Conservation (phyloP, 306 rosid genomes). For the Cucurbita moschata region DNA sequence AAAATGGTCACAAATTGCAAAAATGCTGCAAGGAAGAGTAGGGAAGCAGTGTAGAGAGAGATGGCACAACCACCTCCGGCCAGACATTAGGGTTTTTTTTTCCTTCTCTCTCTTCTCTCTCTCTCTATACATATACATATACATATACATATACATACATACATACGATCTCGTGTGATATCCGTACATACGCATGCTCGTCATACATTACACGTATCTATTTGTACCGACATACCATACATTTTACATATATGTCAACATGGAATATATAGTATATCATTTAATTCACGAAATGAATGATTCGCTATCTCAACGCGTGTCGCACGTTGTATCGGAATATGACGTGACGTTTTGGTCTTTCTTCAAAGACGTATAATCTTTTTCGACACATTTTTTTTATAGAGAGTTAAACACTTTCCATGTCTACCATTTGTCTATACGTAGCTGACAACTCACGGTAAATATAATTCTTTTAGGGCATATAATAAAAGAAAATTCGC, state of each 20-base stretch:
- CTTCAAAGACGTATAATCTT: background rate
- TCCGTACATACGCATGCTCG: background rate
- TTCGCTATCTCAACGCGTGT: background rate
- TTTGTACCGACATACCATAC: background rate
- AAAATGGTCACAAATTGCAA: conserved; percentile 58
- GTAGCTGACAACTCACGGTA: background rate
- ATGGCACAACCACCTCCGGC: conserved; percentile 69
- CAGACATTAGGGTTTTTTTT: conserved; percentile 46
- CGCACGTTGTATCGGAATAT: background rate
- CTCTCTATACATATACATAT: background rate
- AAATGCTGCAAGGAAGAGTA: conserved; percentile 25
- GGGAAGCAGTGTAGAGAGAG: conserved; percentile 79
- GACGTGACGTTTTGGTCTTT: background rate
- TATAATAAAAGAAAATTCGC: background rate
- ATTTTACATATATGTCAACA: conserved; percentile 1
- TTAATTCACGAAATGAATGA: background rate
- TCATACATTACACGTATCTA: background rate
- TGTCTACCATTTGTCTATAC: conserved; percentile 8
- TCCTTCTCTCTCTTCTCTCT: background rate
- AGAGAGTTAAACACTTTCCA: background rate
- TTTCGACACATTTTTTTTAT: background rate
- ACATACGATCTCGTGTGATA: background rate
- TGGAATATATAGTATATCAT: conserved; percentile 11
- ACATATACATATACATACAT: background rate
- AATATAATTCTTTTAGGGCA: background rate